These are phyloP conservation scores for Ustilago xerochloae DNA, from an alignment of 1,284 basidiomycete species.

Conservation along the genomic window DNA sequence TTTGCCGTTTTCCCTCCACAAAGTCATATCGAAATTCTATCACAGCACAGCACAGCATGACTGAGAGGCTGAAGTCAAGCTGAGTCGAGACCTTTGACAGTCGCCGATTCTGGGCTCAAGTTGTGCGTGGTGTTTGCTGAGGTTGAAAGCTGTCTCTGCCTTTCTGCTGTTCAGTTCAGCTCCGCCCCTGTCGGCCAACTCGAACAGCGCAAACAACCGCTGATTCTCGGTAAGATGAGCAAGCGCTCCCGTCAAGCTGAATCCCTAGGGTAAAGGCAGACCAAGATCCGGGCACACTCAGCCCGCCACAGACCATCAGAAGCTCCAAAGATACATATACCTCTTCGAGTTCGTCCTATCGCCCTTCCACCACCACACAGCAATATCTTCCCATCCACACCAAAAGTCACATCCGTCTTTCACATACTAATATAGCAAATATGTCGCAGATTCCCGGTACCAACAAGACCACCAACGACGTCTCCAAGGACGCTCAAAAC, in stretches of 20 bases:
- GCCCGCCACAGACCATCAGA: background rate
- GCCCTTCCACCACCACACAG: background rate
- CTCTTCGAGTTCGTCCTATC: background rate
- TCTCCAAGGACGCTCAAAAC: slow-evolving; percentile 47
- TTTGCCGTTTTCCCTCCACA: background rate
- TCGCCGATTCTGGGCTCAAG: too few species aligned
- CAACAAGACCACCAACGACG: slow-evolving; percentile 49
- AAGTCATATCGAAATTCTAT: background rate
- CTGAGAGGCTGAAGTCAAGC: background rate
- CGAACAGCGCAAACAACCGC: background rate
- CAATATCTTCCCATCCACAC: background rate
- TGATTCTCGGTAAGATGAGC: background rate
- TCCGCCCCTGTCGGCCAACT: slow-evolving; percentile 7
- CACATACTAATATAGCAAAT: slow-evolving; percentile 8
- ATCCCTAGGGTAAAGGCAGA: background rate
- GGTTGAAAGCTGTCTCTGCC: background rate
- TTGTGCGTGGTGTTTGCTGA: too few species aligned
- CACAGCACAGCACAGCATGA: background rate
- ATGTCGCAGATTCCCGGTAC: slow-evolving; percentile 50
- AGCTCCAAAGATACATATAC: slow-evolving; percentile 3
- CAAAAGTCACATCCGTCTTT: background rate
- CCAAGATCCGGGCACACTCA: too few species aligned
- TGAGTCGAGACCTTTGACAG: too few species aligned
- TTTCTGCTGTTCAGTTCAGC: background rate
- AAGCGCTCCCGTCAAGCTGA: background rate